Percentiles rank a stretch among this genome's conserved stretches.
These are phyloP conservation scores for Isoetes taiwanensis DNA, from an alignment of 75 land plant genomes.

Conservation along the genomic window DNA sequence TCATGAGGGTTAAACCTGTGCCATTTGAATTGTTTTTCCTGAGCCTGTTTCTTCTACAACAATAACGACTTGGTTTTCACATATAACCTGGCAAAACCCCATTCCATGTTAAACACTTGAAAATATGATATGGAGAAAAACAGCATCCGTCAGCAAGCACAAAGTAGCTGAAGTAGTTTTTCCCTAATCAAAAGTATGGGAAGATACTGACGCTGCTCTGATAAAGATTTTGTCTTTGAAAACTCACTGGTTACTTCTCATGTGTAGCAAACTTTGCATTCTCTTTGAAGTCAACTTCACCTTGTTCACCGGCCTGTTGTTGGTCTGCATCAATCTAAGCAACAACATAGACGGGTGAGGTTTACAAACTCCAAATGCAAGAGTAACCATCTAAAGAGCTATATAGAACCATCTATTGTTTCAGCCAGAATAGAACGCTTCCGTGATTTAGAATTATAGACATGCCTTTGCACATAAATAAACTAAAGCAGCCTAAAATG, in stretches of 20 bases:
- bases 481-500: too few species aligned
- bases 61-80: conserved; percentile 89
- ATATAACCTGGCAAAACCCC: conserved; percentile 43
- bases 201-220: conserved; percentile 87
- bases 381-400: too few species aligned
- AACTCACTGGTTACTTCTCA: conserved; percentile 91
- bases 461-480: too few species aligned
- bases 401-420: too few species aligned
- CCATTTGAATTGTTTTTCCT: conserved; percentile 94
- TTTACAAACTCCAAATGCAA: too few species aligned
- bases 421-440: too few species aligned
- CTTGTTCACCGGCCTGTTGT: conserved; percentile 67
- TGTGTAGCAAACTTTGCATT: conserved; percentile 85
- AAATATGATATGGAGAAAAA: too few species aligned
- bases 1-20: conserved; percentile 50
- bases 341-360: too few species aligned
- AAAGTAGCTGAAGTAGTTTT: conserved; percentile 83
- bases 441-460: too few species aligned
- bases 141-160: too few species aligned
- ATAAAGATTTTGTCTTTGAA: conserved; percentile 71
- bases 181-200: conserved; percentile 86
- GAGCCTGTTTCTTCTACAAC: conserved; percentile 99
- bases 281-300: conserved; percentile 88
- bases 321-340: conserved; percentile 86
- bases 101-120: background rate